phyloP scores from a whole-genome alignment of 1,139 yeast genomes.

The Blastobotrys petasosporus region DNA sequence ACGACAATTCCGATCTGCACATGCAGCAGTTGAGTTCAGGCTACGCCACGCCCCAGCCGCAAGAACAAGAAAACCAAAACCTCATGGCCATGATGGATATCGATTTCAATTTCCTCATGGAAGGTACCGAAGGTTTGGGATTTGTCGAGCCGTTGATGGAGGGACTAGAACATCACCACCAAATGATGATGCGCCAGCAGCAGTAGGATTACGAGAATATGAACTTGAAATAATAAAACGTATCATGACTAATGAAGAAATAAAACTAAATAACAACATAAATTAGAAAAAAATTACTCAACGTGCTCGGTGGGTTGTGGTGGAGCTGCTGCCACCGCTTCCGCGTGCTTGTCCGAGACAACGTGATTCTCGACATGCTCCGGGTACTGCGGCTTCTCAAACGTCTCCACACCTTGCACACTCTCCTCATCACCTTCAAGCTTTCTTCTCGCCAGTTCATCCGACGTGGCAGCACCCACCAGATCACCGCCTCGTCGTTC shows the following conservation, averaged over 20 bases:
- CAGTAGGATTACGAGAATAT: neutral
- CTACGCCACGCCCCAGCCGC: constrained; percentile 1
- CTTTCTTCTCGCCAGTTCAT: too few relatives aligned
- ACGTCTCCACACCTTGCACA: too few relatives aligned
- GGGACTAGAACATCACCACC: constrained; percentile 51
- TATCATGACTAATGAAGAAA: neutral
- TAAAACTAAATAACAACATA: neutral
- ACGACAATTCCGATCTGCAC: neutral
- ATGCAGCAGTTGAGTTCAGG: neutral
- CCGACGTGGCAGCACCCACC: neutral
- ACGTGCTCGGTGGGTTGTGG: neutral
- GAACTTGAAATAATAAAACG: neutral
- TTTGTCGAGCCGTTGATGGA: constrained; percentile 89
- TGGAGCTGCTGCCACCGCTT: neutral
- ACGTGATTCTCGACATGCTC: constrained; percentile 2
- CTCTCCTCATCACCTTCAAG: too few relatives aligned
- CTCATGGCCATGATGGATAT: constrained; percentile 25
- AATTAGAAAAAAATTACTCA: too few relatives aligned
- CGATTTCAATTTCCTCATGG: constrained; percentile 47
- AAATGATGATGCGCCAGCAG: constrained; percentile 9
- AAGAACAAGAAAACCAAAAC: constrained; percentile 10
- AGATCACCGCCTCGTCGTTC: constrained; percentile 47
- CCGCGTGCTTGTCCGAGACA: neutral
- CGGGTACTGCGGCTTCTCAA: neutral
- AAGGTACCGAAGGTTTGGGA: constrained; percentile 65